Conservation (phyloP, 371 early-diverging fungal genomes). For the Dinochytrium kinnereticum region DNA sequence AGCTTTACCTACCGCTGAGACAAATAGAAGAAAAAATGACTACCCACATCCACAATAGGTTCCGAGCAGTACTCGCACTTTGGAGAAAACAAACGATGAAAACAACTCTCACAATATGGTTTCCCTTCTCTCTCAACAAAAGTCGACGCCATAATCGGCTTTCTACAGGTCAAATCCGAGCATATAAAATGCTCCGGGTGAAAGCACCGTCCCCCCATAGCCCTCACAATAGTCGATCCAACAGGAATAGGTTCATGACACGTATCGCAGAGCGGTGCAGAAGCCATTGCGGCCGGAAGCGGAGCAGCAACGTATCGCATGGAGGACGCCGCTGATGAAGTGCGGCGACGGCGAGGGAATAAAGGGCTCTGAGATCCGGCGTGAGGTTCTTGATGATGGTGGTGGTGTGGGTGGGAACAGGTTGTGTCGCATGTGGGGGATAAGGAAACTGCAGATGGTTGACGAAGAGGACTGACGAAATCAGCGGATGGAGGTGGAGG, state of each 20-base stretch:
- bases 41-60: constrained; percentile 18
- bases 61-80: constrained; percentile 19
- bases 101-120: constrained; percentile 9
- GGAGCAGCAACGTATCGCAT: not conserved
- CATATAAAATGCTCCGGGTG: constrained; percentile 77
- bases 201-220: constrained; percentile 10
- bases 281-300: not conserved
- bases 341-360: constrained; percentile 6
- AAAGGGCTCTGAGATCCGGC: not conserved
- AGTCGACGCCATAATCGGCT: not conserved
- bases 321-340: not conserved
- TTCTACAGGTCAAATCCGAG: constrained; percentile 27
- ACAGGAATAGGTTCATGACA: constrained; percentile 1
- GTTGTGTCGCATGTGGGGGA: not conserved
- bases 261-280: constrained; percentile 11
- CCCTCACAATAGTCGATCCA: constrained; percentile 8
- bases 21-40: not conserved
- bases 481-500: not conserved
- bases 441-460: not conserved
- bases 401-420: not conserved
- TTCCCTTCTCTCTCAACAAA: constrained; percentile 19
- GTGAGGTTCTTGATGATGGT: not conserved
- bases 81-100: constrained; percentile 10
- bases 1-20: not conserved
- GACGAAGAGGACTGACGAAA: not conserved